phyloP scores from a whole-genome alignment of 129 eudicot species.

The Escallonia herrerae region DNA sequence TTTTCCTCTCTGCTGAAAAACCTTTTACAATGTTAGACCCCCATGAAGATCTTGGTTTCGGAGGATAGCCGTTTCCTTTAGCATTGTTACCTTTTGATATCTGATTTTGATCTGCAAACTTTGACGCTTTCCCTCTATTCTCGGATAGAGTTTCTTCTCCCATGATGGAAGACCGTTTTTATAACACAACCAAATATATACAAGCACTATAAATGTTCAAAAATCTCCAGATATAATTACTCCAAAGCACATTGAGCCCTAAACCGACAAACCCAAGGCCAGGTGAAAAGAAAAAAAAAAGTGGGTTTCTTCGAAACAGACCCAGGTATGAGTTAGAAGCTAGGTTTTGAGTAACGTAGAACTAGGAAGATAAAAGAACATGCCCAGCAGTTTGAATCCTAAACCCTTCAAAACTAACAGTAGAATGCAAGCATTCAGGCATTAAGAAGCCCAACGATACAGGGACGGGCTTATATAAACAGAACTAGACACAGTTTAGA shows the following conservation, averaged over 20 bases:
- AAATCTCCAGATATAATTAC: background rate
- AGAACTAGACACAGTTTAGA: too few species aligned
- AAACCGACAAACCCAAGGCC: background rate
- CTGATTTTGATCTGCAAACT: constrained; percentile 66
- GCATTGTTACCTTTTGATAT: constrained; percentile 36
- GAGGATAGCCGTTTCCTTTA: constrained; percentile 30
- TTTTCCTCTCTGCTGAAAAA: constrained; percentile 65
- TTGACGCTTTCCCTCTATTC: constrained; percentile 36
- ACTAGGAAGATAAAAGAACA: too few species aligned
- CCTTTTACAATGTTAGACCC: constrained; percentile 82
- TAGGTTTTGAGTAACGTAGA: too few species aligned
- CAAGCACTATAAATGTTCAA: background rate
- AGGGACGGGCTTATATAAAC: too few species aligned
- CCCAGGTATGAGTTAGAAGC: too few species aligned
- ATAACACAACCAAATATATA: too few species aligned
- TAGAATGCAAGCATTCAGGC: too few species aligned
- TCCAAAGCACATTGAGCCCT: background rate
- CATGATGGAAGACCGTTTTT: constrained; percentile 20
- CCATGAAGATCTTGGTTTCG: constrained; percentile 68
- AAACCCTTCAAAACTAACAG: too few species aligned
- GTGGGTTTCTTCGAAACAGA: too few species aligned
- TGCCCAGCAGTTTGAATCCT: too few species aligned
- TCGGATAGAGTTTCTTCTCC: constrained; percentile 49
- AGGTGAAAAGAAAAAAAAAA: too few species aligned
- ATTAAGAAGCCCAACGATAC: too few species aligned